Evolutionary conservation across 2,329 filamentous ascomycete species (phyloP).

Genomic region (Xylaria sp.): DNA sequence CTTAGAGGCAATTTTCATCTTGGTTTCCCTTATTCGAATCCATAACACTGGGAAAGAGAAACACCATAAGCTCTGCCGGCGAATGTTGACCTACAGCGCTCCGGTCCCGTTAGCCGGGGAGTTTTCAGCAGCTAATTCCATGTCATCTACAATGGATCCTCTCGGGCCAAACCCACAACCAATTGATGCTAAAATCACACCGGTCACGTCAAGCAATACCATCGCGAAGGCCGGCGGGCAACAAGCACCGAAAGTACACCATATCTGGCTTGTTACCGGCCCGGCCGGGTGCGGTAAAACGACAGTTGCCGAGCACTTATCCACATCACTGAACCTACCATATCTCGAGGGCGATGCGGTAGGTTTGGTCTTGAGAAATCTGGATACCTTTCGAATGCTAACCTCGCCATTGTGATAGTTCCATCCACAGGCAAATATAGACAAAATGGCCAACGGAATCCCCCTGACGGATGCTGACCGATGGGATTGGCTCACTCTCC

Average conservation of each 20-base stretch:
- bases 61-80: background rate
- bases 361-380: conserved; percentile 46
- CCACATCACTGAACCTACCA: conserved; percentile 69
- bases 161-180: conserved; percentile 45
- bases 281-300: conserved; percentile 84
- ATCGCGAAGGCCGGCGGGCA: conserved; percentile 44
- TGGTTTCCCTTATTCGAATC: background rate
- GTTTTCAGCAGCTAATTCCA: conserved; percentile 46
- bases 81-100: conserved; percentile 63
- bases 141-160: conserved; percentile 45
- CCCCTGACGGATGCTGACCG: conserved; percentile 92
- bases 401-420: conserved; percentile 61
- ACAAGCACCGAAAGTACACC: conserved; percentile 58
- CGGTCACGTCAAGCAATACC: conserved; percentile 47
- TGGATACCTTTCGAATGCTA: background rate
- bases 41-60: background rate
- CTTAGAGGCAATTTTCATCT: background rate
- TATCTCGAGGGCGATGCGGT: conserved; percentile 85
- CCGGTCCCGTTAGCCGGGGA: conserved; percentile 57
- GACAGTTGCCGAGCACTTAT: conserved; percentile 74
- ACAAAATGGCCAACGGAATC: conserved; percentile 87
- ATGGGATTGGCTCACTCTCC: conserved; percentile 92
- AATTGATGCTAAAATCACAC: conserved; percentile 46
- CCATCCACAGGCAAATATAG: conserved; percentile 80
- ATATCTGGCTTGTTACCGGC: conserved; percentile 84